Percentiles rank a stretch among this genome's conserved stretches.
Conservation (phyloP, 2,329 filamentous ascomycete species). For the Graphilbum fragrans region DNA sequence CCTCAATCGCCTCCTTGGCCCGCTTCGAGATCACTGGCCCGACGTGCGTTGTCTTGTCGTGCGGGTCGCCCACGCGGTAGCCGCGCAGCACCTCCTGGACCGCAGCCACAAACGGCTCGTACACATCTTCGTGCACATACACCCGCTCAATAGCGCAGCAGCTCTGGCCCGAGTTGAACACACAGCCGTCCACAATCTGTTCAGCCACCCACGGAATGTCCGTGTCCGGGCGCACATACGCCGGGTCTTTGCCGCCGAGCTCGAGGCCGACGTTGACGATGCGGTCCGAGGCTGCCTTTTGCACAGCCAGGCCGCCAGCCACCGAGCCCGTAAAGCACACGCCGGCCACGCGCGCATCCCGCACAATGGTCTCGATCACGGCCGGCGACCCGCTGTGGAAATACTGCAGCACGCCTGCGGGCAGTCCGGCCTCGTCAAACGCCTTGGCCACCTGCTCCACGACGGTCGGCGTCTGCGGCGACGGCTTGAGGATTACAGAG, state of each 20-base stretch:
- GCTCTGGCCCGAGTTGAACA: constrained; percentile 98
- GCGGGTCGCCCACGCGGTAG: constrained; percentile 83
- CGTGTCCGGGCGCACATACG: constrained; percentile 76
- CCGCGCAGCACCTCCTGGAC: constrained; percentile 67
- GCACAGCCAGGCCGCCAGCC: constrained; percentile 73
- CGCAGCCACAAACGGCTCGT: constrained; percentile 71
- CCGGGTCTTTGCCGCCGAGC: constrained; percentile 89
- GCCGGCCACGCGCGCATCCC: constrained; percentile 62
- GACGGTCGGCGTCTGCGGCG: constrained; percentile 86
- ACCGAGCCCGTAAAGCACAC: constrained; percentile 94
- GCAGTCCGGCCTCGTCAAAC: constrained; percentile 71
- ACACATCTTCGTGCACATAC: constrained; percentile 76
- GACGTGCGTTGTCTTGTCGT: constrained; percentile 65
- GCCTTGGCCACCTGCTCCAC: constrained; percentile 70
- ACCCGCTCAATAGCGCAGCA: constrained; percentile 89
- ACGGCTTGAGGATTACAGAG: constrained; percentile 86
- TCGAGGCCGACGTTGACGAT: constrained; percentile 81
- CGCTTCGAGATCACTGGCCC: constrained; percentile 80
- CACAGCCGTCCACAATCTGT: constrained; percentile 88
- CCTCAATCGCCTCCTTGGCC: constrained; percentile 62
- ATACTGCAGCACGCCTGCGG: constrained; percentile 74
- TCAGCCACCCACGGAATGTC: constrained; percentile 84
- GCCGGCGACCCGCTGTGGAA: constrained; percentile 77
- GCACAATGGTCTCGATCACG: constrained; percentile 67
- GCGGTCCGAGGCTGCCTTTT: constrained; percentile 71